Evolutionary conservation across 2,329 filamentous ascomycete genomes (phyloP), one percentile per base, ranked within the genome.

Genomic region (Helminthosporium solani): DNA sequence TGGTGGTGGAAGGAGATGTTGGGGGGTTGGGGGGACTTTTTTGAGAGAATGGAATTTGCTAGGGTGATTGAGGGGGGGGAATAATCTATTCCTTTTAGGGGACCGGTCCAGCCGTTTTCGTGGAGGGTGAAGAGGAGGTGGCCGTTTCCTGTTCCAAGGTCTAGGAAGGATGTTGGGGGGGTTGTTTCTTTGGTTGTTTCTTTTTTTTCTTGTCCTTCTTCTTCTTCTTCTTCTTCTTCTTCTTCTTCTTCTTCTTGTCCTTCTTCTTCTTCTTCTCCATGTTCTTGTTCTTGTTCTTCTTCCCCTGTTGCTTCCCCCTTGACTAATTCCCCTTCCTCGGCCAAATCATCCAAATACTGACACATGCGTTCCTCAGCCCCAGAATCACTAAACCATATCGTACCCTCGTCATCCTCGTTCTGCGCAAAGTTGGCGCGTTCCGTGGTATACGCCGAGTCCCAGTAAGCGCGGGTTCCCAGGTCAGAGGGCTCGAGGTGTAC

Each of bases 301-400:
- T 52, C 56, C 7, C 25, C 44, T 5, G 40, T 25, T 7, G 36
- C 33, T 20, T 37, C 21, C 18, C 21, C 42, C 64, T 76, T 53
- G 69, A 52, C 65, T 52, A 82, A 66, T 21, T 76, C 72, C 1
- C 70, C 70, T 12, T 75, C 70, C 3, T 75, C 71, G 3, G 75
- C 75, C 7, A 95, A 79, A 5, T 59, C 50, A 12, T 70, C 68
- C 5, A 78, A 70, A 67, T 86, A 90, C 8, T 75, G 70, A 19
- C 95, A 72, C 49, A 95, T 83, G 64, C 91, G 91, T 52, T 84
- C 78, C 64, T 96, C 89, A 51, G 94, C 94, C 63, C 87, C 84
- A 25, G 90, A 88, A 73, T 97, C 94, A 68, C 90, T 87, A 79
- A 99, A 99, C 94, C 94, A 99, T 60, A 94, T 84, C 23, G 90